A percentile compares a stretch with the other conserved stretches of the same genome.
These are phyloP conservation scores for Blastobotrys serpentis DNA, from an alignment of 1,139 yeast genomes.

Conservation along the genomic window DNA sequence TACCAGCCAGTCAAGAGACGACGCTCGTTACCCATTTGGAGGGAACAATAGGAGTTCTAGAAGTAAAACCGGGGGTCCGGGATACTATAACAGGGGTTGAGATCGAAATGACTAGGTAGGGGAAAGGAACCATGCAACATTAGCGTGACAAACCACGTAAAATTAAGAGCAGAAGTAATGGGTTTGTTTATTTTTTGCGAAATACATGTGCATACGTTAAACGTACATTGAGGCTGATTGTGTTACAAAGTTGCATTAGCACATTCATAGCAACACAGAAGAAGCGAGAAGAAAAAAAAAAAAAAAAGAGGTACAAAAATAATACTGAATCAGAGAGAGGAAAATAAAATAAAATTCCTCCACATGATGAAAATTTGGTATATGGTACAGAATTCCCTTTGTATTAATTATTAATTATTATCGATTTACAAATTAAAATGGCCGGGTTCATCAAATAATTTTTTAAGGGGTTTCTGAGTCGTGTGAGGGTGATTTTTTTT, in stretches of 20 bases:
- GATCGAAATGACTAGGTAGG: not conserved
- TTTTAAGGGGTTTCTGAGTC: conserved; percentile 3
- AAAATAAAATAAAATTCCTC: too few relatives aligned
- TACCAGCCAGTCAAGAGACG: too few relatives aligned
- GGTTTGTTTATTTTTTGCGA: not conserved
- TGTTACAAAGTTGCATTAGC: conserved; percentile 2
- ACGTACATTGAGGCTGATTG: not conserved
- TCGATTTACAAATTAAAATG: not conserved
- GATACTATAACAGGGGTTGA: not conserved
- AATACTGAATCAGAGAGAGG: not conserved
- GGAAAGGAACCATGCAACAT: not conserved
- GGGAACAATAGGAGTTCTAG: too few relatives aligned
- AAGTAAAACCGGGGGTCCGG: not conserved
- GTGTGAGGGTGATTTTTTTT: too few relatives aligned
- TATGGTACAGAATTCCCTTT: not conserved
- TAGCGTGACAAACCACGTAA: not conserved
- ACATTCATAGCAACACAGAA: too few relatives aligned
- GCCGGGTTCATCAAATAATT: not conserved
- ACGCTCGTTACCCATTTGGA: too few relatives aligned
- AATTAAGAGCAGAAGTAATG: not conserved
- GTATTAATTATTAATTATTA: not conserved
- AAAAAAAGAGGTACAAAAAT: not conserved
- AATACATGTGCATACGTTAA: conserved; percentile 1
- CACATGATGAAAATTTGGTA: too few relatives aligned
- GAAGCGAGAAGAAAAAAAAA: not conserved